Percentiles rank a stretch among this genome's conserved stretches.
These are phyloP conservation scores for Cicer cuneatum DNA, from an alignment of 306 rosid species.

Conservation along the genomic window DNA sequence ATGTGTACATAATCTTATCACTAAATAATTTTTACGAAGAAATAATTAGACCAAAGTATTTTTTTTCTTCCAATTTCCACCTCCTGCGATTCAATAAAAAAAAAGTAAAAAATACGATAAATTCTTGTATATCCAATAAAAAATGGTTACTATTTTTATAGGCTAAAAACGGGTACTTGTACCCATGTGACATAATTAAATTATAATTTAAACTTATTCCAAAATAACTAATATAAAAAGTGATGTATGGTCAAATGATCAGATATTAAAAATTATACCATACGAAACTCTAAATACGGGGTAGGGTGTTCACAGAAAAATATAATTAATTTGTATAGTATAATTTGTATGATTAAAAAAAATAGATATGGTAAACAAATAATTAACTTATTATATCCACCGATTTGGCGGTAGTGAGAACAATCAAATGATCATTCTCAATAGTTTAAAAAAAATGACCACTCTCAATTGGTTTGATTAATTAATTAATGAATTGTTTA, in stretches of 20 bases:
- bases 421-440: not conserved
- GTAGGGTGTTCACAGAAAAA: too few species aligned
- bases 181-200: too few species aligned
- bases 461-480: not conserved
- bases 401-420: not conserved
- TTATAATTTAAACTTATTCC: too few species aligned
- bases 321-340: too few species aligned
- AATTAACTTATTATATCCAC: not conserved
- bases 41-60: not conserved
- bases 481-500: not conserved
- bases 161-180: too few species aligned
- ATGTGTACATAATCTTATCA: constrained; percentile 35
- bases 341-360: not conserved
- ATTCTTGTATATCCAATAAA: too few species aligned
- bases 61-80: constrained; percentile 5
- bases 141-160: too few species aligned
- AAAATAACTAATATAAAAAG: too few species aligned
- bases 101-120: too few species aligned
- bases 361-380: not conserved
- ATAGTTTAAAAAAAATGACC: not conserved
- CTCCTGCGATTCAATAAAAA: not conserved
- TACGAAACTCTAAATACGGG: too few species aligned
- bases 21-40: not conserved
- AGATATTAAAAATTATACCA: too few species aligned
- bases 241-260: too few species aligned